Base-by-base conservation (phyloP, 108 stramenopile species). In the Epithemia pelagica region DNA sequence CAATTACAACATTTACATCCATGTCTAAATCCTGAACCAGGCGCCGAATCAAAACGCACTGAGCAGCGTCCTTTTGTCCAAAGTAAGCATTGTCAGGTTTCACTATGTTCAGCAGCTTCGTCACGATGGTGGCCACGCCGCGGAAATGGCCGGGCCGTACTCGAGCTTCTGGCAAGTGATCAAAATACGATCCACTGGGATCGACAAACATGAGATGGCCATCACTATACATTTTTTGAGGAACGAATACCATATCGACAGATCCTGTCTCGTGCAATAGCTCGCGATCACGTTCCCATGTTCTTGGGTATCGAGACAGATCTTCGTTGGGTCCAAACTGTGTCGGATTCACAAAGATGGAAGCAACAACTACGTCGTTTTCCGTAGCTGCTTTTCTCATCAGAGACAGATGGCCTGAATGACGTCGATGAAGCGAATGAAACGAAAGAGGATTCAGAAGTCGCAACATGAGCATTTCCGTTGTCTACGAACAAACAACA, bases 1-100 rank as follows among this genome's bases (percentile, higher is more conserved):
- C 66, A 19, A 95, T 76, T 21, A 74, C 63, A n/a, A 96, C 74
- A 58, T 84, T 77, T 21, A 84, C 69, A 59, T 80, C 79, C 88
- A 90, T 88, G 68, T 95, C 76, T 62, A 98, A 82, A 72, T 97
- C 96, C 26, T 85, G 71, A 21, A 83, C 87, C 22, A 98, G 77
- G 52, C 93, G 71, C 58, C 78, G 82, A 27, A 99, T 87, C 20
- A 97, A 68, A 52, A 86, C 78, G 71, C 95, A 96, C 72, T 99
- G 98, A 3, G 90, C 88, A 2, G 95, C 96, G 78, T 99, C 98
- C 76, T 99, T 99, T 71, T 97, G 97, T 20, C 98, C 98, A 78
- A 99, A 98, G 75, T 92, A 98, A 3, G 95, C 94, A 65, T 78
- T 83, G 2, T 82, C 84, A 46, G 96, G 94, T 73, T 87, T 80